Evolutionary conservation across 306 rosid genomes (phyloP), one percentile per base, ranked within the genome.

Genomic region (Fragaria nilgerrensis): DNA sequence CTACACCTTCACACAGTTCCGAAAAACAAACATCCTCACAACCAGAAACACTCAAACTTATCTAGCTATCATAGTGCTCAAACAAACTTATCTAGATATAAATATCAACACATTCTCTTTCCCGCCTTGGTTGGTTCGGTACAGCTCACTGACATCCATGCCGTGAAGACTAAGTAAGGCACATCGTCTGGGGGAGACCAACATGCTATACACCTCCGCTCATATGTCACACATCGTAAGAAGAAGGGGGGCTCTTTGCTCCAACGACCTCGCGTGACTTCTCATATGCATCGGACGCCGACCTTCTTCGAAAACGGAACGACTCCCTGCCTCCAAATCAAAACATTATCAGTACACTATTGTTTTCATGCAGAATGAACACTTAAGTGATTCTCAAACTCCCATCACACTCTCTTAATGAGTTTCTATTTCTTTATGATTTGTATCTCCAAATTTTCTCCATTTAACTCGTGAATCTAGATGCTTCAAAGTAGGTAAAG

Each of bases 201-300:
- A 23, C 62, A 10, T 55, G 29, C 62, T 55, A 45, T 2, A 48
- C 17, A 22, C 13, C 44, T 7, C 7, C 17, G 36, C 17, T 85
- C 83, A 83, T 25, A 76, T 34, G 72, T 92, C 90, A 90, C 84
- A 81, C 90, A 83, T 93, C 92, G 82, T 74, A 90, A 88, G 96
- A 80, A 89, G 95, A 58, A 82, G 91, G 44, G 84, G 93, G 12
- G 88, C 78, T 80, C 79, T 82, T 75, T 75, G 89, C 73, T 88
- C 91, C 79, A 83, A 36, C 55, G 76, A 61, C 81, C 63, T 75
- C 78, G 78, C 56, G 68, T 22, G 87, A 75, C 87, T 91, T 91
- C 85, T 85, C 89, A 75, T 77, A 86, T 2, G 89, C 91, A 66
- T 93, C 97, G 45, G 98, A 91, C 16, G 90, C 23, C 13, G 96